Base-by-base conservation (phyloP, 2,329 filamentous ascomycete genomes). In the Cladophialophora chaetospira region DNA sequence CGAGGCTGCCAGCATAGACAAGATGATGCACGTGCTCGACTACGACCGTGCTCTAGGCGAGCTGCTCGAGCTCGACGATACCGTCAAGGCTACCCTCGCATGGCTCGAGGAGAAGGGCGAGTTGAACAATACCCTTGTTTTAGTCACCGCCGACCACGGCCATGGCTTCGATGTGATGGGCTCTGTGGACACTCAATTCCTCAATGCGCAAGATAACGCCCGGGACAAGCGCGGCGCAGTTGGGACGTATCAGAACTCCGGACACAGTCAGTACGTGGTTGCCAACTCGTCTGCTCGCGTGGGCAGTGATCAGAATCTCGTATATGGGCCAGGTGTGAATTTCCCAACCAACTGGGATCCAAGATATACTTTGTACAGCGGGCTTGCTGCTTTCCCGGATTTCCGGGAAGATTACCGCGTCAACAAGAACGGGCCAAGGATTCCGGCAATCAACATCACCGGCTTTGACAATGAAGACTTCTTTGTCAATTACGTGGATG, bases 161-260 rank as follows among this genome's bases (percentile, higher is more conserved):
- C 90, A 95, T 75, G 90, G 90, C 53, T 95, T 95, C 70, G 90
- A 92, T 65, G 90, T 95, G 65, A 92, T 87, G 70, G 90, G 90
- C 61, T 86, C 81, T 62, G 88, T 90, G 45, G 90, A 95, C 69
- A 94, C 89, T 15, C 78, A 88, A 69, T 94, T 92, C 73, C 79
- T 93, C 44, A 76, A 82, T 13, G 53, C 50, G 5, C 80, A 82
- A 3, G 73, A 78, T 5, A 79, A 80, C 15, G 84, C 88, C 70
- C 87, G 90, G 65, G 75, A 82, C 66, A 93, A 91, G 81, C 88
- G 90, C 65, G 78, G 81, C 47, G 89, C 90, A 35, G 77, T 94
- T 48, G 89, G 89, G 56, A 79, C 80, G 26, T 94, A 95, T 77
- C 76, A 83, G 63, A 78, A 86, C 66, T 89, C 88, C 0, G 90